Evolutionary conservation across 768 basidiomycete genomes (phyloP).

Genomic region (Agrocybe chaxingu): DNA sequence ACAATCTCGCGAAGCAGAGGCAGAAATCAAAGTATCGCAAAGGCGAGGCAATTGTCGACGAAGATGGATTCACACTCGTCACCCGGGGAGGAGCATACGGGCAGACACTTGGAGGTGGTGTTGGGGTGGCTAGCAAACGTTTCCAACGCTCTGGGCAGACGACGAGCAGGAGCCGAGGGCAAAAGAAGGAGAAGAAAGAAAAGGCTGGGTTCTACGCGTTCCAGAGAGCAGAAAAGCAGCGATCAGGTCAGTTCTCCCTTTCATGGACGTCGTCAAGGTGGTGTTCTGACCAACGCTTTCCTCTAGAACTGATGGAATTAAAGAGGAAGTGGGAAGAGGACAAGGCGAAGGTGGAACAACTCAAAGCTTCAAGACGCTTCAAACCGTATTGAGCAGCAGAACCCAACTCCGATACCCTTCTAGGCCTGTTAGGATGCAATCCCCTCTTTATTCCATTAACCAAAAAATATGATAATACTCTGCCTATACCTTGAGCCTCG

Average conservation of each 20-base stretch:
- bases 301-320: slow-evolving; percentile 66
- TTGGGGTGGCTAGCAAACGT: slow-evolving; percentile 59
- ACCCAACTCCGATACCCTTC: not conserved
- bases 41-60: slow-evolving; percentile 88
- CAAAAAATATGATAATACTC: not conserved
- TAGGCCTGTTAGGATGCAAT: slow-evolving; percentile 4
- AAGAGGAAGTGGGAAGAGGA: slow-evolving; percentile 86
- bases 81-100: slow-evolving; percentile 91
- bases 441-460: slow-evolving; percentile 21
- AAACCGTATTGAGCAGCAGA: slow-evolving; percentile 68
- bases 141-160: slow-evolving; percentile 62
- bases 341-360: slow-evolving; percentile 78
- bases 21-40: slow-evolving; percentile 68
- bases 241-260: slow-evolving; percentile 55
- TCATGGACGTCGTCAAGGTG: not conserved
- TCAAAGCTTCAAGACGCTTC: slow-evolving; percentile 78
- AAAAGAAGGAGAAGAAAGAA: slow-evolving; percentile 62
- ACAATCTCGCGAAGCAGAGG: slow-evolving; percentile 57
- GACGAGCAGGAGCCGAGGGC: slow-evolving; percentile 30
- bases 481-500: too few relatives aligned
- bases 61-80: slow-evolving; percentile 93
- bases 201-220: slow-evolving; percentile 85
- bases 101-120: slow-evolving; percentile 80
- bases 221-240: slow-evolving; percentile 87
- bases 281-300: not conserved